Base-by-base conservation (phyloP, 108 stramenopile species). In the Fragilaria radians region DNA sequence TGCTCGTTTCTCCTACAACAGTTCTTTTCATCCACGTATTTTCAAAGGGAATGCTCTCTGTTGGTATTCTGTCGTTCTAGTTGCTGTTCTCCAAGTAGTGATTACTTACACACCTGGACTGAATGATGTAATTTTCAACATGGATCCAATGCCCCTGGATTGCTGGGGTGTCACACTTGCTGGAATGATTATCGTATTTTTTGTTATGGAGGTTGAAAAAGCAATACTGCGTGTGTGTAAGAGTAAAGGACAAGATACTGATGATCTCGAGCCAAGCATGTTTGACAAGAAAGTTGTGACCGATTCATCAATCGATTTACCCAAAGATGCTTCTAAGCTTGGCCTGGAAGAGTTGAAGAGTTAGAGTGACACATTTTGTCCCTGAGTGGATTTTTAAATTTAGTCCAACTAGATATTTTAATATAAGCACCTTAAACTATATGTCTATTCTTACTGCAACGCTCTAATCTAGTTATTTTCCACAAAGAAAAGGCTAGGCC, bases 141-240 rank as follows among this genome's bases (percentile, higher is more conserved):
- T 90, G 88, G 61, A 42, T 23, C 63, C 69, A n/a, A 84, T 85
- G 88, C 73, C 85, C 46, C 78, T 80, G 25, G 36, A 68, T 47
- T 78, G 76, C 34, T 90, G 88, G 88, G 71, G 55, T 22, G 48
- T 90, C 52, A 62, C 64, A 1, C 0, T 80, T 61, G 26, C 63
- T 3, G 72, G 69, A 57, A 80, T 83, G 73, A 18, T 78, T 19
- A 25, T 76, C 34, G 68, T 71, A 1, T 86, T 90, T 65, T 22
- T 80, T 59, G 62, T 75, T 31, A 82, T 90, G 88, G 88, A 90
- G 59, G 24, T 57, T 0, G 88, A 96, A 67, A 94, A 89, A 69
- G 80, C 91, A 5, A 57, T 95, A 54, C 70, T 89, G 18, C 54
- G 85, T 32, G 58, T 62, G 31, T 70, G 91, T 27, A 82, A 74